phyloP scores from a whole-genome alignment of 2,329 filamentous ascomycete species.

The Trematosphaeria pertusa region DNA sequence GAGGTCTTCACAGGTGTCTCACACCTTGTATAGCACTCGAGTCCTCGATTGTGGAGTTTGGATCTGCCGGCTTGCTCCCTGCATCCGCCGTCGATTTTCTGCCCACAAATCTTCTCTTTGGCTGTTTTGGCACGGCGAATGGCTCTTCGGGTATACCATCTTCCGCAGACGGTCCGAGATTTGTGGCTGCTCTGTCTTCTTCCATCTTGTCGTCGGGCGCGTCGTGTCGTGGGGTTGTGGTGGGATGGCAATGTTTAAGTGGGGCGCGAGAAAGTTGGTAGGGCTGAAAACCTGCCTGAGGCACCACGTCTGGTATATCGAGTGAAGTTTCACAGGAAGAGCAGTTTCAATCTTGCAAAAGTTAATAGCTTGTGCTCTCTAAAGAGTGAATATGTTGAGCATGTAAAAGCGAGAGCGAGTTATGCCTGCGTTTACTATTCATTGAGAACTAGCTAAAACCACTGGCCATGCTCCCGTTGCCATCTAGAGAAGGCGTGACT shows the following conservation, averaged over 20 bases:
- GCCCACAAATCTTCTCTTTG: conserved; percentile 92
- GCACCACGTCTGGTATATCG: too few species aligned
- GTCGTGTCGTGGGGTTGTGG: conserved; percentile 3
- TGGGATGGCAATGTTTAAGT: neutral
- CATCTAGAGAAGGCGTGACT: too few species aligned
- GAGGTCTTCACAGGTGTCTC: conserved; percentile 40
- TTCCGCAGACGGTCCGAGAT: conserved; percentile 73
- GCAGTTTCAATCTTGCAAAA: too few species aligned
- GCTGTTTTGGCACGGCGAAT: conserved; percentile 66
- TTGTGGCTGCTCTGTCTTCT: conserved; percentile 73
- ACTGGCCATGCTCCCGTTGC: too few species aligned
- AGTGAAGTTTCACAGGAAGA: too few species aligned
- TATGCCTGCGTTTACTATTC: too few species aligned
- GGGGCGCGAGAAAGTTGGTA: neutral
- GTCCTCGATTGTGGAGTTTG: conserved; percentile 61
- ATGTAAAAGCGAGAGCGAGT: too few species aligned
- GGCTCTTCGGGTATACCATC: conserved; percentile 65
- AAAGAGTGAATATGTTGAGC: too few species aligned
- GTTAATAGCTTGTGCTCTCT: too few species aligned
- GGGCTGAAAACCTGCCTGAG: neutral
- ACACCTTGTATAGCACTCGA: conserved; percentile 73
- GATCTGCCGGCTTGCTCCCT: conserved; percentile 51
- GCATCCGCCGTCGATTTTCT: conserved; percentile 72
- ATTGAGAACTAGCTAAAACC: too few species aligned
- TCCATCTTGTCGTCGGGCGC: conserved; percentile 64